Percentiles rank a stretch among this genome's conserved stretches.
These are phyloP conservation scores for Harrya chromipes DNA, from an alignment of 768 basidiomycete genomes.

Conservation along the genomic window DNA sequence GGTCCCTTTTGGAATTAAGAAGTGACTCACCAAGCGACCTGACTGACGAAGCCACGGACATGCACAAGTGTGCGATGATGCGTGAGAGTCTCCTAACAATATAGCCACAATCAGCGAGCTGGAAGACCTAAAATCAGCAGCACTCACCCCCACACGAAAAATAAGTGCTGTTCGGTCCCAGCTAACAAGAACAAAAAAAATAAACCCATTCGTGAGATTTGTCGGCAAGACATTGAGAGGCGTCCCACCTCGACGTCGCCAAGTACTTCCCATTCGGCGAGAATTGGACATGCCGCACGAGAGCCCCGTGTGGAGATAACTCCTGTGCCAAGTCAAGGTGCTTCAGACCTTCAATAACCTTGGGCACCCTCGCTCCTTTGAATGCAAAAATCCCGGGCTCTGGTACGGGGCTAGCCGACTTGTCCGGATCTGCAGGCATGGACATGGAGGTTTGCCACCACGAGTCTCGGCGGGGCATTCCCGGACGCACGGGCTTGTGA, in stretches of 20 bases:
- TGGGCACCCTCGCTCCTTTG: conserved; percentile 37
- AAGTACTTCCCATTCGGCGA: conserved; percentile 53
- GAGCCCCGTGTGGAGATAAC: conserved; percentile 41
- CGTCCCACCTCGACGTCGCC: conserved; percentile 49
- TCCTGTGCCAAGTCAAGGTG: conserved; percentile 37
- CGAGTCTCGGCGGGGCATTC: conserved; percentile 24
- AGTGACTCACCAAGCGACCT: conserved; percentile 45
- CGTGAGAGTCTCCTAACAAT: conserved; percentile 37
- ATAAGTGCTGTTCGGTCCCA: conserved; percentile 51
- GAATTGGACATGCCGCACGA: conserved; percentile 54
- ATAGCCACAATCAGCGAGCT: background rate
- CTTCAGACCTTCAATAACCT: conserved; percentile 40
- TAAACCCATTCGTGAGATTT: background rate
- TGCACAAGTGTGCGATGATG: conserved; percentile 47
- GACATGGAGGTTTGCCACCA: conserved; percentile 24
- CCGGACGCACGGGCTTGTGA: conserved; percentile 15
- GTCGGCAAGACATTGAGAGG: background rate
- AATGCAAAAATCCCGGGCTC: conserved; percentile 24
- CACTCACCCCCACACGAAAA: conserved; percentile 43
- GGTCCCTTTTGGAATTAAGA: background rate
- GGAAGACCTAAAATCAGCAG: background rate
- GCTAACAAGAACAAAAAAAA: conserved; percentile 19
- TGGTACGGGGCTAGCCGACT: conserved; percentile 14
- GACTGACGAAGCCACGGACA: conserved; percentile 49
- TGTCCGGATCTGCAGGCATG: background rate